A percentile compares a stretch with the other conserved stretches of the same genome.
These are phyloP conservation scores for Trametes coccinea DNA, from an alignment of 768 basidiomycete species.

Conservation along the genomic window DNA sequence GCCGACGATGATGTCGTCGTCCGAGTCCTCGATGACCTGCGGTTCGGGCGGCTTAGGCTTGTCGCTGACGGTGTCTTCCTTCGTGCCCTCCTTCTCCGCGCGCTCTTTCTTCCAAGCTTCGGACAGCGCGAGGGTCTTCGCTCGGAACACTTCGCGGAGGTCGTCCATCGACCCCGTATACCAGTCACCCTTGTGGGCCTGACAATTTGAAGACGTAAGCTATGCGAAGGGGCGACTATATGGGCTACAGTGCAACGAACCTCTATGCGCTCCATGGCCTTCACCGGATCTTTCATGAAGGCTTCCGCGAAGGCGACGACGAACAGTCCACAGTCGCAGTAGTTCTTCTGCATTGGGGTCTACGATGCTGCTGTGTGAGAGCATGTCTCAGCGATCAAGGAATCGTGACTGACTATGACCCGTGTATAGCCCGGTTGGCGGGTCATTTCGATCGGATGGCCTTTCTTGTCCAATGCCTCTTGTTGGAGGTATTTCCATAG, in stretches of 20 bases:
- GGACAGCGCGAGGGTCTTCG: constrained; percentile 49
- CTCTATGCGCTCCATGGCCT: constrained; percentile 52
- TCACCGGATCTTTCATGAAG: constrained; percentile 65
- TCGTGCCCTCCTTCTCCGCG: constrained; percentile 43
- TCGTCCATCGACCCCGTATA: constrained; percentile 45
- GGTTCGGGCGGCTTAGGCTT: constrained; percentile 29
- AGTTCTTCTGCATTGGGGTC: constrained; percentile 90
- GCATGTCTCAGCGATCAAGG: not conserved
- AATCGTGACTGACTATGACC: constrained; percentile 25
- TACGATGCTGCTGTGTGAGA: constrained; percentile 30
- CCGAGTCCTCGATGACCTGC: constrained; percentile 32
- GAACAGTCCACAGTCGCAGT: constrained; percentile 91
- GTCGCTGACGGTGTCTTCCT: constrained; percentile 13
- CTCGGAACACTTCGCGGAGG: constrained; percentile 48
- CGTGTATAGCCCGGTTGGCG: constrained; percentile 9
- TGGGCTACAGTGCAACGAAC: constrained; percentile 32
- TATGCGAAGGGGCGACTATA: not conserved
- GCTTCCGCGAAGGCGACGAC: constrained; percentile 82
- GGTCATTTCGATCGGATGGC: constrained; percentile 16
- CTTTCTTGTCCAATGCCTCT: constrained; percentile 77
- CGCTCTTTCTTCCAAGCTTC: constrained; percentile 43
- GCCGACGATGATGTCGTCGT: constrained; percentile 43
- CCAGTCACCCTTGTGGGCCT: constrained; percentile 52
- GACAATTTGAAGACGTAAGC: constrained; percentile 27
- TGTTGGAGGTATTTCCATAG: constrained; percentile 66